Evolutionary conservation across 257 asterid species (phyloP).

Genomic region (Thymus quinquecostatus): DNA sequence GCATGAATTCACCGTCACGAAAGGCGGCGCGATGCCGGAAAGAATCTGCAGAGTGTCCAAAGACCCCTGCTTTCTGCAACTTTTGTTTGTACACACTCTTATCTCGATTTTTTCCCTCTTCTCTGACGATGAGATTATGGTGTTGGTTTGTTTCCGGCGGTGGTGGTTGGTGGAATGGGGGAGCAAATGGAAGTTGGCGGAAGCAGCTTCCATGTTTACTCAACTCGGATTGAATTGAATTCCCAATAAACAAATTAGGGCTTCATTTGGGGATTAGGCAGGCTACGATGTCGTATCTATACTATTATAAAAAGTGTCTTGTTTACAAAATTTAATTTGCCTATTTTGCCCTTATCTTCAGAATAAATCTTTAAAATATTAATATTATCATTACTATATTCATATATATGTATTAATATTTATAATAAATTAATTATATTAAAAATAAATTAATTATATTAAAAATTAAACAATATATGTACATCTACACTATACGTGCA

Average conservation of each 20-base stretch:
- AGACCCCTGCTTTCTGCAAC: conserved; percentile 88
- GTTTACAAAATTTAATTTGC: too few species aligned
- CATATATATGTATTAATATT: too few species aligned
- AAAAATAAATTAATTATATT: too few species aligned
- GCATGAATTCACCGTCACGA: conserved; percentile 65
- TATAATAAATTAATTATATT: too few species aligned
- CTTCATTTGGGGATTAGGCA: conserved; percentile 3
- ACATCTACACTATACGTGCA: too few species aligned
- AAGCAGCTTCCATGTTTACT: conserved; percentile 34
- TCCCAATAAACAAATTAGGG: conserved; percentile 33
- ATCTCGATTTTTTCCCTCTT: conserved; percentile 50
- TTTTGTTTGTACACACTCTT: conserved; percentile 71
- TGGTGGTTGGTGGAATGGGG: conserved; percentile 28
- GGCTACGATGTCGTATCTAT: conserved; percentile 12
- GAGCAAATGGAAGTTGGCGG: conserved; percentile 25
- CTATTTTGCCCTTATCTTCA: too few species aligned
- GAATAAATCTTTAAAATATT: too few species aligned
- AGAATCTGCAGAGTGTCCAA: conserved; percentile 66
- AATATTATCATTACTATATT: too few species aligned
- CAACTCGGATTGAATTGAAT: background rate
- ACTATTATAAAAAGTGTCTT: too few species aligned
- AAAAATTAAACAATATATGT: too few species aligned
- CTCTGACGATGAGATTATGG: conserved; percentile 19
- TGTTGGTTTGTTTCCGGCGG: conserved; percentile 16
- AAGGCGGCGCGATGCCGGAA: conserved; percentile 78